Evolutionary conservation across 495 filamentous ascomycete species (phyloP).

Genomic region (Aspergillus ostianus): DNA sequence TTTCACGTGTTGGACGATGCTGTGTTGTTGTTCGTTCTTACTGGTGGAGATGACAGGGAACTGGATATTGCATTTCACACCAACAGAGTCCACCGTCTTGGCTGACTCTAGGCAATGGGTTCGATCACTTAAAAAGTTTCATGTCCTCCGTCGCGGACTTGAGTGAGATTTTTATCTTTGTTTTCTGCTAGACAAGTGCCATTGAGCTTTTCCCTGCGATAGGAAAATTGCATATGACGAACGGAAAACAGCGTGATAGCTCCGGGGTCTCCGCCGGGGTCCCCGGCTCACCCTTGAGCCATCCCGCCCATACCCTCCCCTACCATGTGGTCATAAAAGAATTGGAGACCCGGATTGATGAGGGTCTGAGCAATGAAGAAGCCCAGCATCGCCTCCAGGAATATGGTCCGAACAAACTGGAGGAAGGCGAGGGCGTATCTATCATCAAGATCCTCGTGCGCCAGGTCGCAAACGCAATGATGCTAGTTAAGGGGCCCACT

Average conservation of each 20-base stretch:
- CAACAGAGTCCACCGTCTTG: neutral
- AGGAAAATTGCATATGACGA: constrained; percentile 5
- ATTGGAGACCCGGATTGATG: constrained; percentile 54
- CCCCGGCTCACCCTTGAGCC: constrained; percentile 11
- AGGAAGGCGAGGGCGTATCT: constrained; percentile 56
- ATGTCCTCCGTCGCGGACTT: neutral
- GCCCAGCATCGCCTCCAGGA: constrained; percentile 54
- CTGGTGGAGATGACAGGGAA: neutral
- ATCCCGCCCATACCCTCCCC: constrained; percentile 64
- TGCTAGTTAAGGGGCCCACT: constrained; percentile 41
- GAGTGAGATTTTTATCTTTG: neutral
- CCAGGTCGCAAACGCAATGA: constrained; percentile 68
- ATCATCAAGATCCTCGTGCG: constrained; percentile 57
- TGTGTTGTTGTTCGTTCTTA: neutral
- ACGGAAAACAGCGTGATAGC: constrained; percentile 2
- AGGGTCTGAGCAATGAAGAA: constrained; percentile 58
- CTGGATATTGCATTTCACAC: neutral
- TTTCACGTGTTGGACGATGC: neutral
- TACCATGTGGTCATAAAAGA: constrained; percentile 54
- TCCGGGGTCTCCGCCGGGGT: neutral
- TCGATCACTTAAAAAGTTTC: neutral
- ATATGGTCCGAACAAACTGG: constrained; percentile 62
- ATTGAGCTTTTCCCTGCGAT: neutral
- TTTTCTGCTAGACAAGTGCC: neutral
- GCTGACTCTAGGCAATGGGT: neutral